phyloP scores from a whole-genome alignment of 768 basidiomycete genomes.

The Podaxis carcinomalis region DNA sequence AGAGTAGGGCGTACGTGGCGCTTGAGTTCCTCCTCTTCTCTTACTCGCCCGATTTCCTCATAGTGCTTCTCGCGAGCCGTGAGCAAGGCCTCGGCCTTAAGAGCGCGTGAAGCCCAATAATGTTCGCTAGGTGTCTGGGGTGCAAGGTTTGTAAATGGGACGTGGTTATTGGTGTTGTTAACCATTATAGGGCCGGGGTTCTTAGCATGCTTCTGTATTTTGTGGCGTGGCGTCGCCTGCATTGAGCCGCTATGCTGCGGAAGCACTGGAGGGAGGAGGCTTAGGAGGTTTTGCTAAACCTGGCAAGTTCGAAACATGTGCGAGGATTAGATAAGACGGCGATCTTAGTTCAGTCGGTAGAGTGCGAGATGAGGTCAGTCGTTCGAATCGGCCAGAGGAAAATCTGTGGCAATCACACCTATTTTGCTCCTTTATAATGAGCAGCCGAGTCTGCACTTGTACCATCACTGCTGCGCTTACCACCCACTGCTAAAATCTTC shows the following conservation, averaged over 20 bases:
- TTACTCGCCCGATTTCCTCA: slow-evolving; percentile 40
- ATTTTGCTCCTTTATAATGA: not conserved
- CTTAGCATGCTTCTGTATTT: not conserved
- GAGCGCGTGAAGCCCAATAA: slow-evolving; percentile 67
- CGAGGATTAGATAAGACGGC: not conserved
- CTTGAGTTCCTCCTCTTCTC: slow-evolving; percentile 38
- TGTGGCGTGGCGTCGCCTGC: not conserved
- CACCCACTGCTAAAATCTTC: not conserved
- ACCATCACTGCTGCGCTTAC: not conserved
- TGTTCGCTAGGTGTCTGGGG: slow-evolving; percentile 36
- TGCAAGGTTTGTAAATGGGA: slow-evolving; percentile 11
- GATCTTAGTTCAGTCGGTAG: no score
- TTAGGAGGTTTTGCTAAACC: not conserved
- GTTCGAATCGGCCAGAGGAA: slow-evolving; percentile 1
- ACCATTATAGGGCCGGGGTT: no score
- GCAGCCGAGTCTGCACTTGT: not conserved
- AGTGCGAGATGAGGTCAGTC: not conserved
- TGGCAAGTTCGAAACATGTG: not conserved
- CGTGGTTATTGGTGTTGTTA: not conserved
- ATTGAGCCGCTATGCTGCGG: not conserved
- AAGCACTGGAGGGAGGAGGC: not conserved
- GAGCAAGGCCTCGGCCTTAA: slow-evolving; percentile 61
- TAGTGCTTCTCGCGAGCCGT: slow-evolving; percentile 44
- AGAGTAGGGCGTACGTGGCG: slow-evolving; percentile 35
- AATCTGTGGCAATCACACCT: not conserved